phyloP scores from a whole-genome alignment of 2,329 filamentous ascomycete species.

The Hymenotorrendiella dingleyae region DNA sequence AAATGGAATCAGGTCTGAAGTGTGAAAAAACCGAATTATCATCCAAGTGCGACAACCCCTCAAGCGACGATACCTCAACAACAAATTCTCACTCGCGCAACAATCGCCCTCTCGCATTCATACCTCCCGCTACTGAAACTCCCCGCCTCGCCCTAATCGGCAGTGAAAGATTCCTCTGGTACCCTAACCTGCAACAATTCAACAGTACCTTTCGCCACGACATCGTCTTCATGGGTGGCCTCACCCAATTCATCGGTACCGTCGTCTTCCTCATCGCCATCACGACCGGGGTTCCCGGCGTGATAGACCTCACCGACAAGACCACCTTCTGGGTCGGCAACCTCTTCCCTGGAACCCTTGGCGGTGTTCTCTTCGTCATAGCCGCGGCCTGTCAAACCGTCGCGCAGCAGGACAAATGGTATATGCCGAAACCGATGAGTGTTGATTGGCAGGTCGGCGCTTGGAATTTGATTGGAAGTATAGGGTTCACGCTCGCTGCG shows the following conservation, averaged over 20 bases:
- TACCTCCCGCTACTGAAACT: constrained; percentile 2
- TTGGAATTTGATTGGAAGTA: constrained; percentile 15
- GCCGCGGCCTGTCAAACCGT: constrained; percentile 11
- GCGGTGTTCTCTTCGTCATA: constrained; percentile 17
- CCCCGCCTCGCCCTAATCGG: constrained; percentile 13
- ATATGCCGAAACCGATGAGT: constrained; percentile 3
- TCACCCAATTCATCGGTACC: constrained; percentile 17
- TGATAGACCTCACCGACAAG: constrained; percentile 13
- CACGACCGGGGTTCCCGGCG: constrained; percentile 15
- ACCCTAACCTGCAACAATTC: constrained; percentile 11
- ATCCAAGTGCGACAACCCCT: too few species aligned
- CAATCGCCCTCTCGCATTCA: too few species aligned
- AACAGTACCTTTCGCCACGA: constrained; percentile 9
- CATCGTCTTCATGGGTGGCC: constrained; percentile 9
- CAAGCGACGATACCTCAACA: not conserved
- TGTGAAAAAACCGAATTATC: not conserved
- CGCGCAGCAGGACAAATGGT: constrained; percentile 15
- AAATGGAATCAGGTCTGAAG: not conserved
- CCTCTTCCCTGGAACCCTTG: constrained; percentile 18
- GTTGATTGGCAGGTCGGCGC: constrained; percentile 17
- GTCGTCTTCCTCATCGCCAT: constrained; percentile 20
- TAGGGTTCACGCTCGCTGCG: constrained; percentile 19
- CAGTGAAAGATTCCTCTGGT: constrained; percentile 14
- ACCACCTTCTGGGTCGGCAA: constrained; percentile 9
- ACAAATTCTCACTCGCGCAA: not conserved